Conservation (phyloP, 1,284 basidiomycete species). For the Neonothopanus nambi region DNA sequence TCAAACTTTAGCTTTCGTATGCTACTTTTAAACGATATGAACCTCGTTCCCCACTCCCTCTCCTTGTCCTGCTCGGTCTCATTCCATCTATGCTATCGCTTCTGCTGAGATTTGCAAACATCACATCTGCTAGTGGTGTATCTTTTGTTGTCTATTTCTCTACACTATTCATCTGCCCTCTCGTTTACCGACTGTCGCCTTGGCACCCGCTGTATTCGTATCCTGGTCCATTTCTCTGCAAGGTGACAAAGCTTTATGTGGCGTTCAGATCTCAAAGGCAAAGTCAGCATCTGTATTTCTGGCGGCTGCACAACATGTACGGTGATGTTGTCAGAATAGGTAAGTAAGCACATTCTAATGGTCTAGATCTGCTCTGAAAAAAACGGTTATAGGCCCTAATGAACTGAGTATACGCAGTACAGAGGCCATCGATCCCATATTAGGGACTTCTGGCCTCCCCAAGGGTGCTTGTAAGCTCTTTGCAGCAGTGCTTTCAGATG, state of each 20-base stretch:
- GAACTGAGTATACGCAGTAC: slow-evolving; percentile 27
- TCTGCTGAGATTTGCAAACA: not conserved
- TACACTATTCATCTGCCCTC: not conserved
- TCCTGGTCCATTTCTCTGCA: slow-evolving; percentile 24
- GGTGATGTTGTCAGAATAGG: slow-evolving; percentile 27
- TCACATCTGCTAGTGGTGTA: not conserved
- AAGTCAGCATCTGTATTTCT: slow-evolving; percentile 21
- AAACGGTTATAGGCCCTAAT: slow-evolving; percentile 25
- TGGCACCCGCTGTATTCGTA: slow-evolving; percentile 25
- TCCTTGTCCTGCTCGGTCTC: not conserved
- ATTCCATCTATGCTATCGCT: not conserved
- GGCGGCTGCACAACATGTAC: slow-evolving; percentile 23
- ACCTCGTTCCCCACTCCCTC: slow-evolving; percentile 4
- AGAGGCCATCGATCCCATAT: slow-evolving; percentile 18
- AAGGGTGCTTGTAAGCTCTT: slow-evolving; percentile 25
- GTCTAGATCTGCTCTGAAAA: not conserved
- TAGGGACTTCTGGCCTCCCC: slow-evolving; percentile 23
- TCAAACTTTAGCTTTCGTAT: not conserved
- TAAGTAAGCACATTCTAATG: slow-evolving; percentile 1
- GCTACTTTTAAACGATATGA: slow-evolving; percentile 2
- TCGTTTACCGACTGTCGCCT: slow-evolving; percentile 26
- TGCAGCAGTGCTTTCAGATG: too few species aligned
- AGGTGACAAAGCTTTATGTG: slow-evolving; percentile 23
- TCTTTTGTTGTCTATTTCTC: slow-evolving; percentile 6
- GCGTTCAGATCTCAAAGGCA: slow-evolving; percentile 19